Conservation (phyloP, 768 basidiomycete species). For the Hydnomerulius pinastri region DNA sequence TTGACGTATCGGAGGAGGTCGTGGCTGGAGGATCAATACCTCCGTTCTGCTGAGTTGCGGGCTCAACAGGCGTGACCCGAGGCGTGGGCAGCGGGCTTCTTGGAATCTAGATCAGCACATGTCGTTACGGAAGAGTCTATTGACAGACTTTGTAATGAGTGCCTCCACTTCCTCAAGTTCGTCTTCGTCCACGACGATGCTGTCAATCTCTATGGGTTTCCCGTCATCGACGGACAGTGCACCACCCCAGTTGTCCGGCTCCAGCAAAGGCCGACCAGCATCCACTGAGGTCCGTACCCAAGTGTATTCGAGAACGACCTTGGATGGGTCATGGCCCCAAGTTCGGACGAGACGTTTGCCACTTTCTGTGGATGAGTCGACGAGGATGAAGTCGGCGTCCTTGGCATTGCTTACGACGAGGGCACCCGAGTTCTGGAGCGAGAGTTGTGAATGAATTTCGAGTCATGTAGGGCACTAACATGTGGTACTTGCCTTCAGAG, state of each 20-base stretch:
- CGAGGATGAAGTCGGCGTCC: slow-evolving; percentile 58
- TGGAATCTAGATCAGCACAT: slow-evolving; percentile 26
- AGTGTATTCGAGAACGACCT: slow-evolving; percentile 51
- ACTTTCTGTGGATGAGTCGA: slow-evolving; percentile 51
- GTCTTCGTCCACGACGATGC: slow-evolving; percentile 36
- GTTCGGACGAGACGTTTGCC: slow-evolving; percentile 60
- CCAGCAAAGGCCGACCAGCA: slow-evolving; percentile 45
- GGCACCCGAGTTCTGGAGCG: slow-evolving; percentile 57
- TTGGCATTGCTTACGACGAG: slow-evolving; percentile 49
- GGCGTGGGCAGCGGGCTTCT: slow-evolving; percentile 68
- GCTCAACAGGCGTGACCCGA: slow-evolving; percentile 52
- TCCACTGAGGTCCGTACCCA: slow-evolving; percentile 55
- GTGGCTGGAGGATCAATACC: slow-evolving; percentile 2
- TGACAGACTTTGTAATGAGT: slow-evolving; percentile 46
- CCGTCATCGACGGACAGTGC: slow-evolving; percentile 35
- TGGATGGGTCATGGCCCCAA: slow-evolving; percentile 50
- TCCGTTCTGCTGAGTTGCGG: slow-evolving; percentile 13
- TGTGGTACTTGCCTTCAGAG: slow-evolving; percentile 42
- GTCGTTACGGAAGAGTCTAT: slow-evolving; percentile 8
- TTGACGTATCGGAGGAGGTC: slow-evolving; percentile 1
- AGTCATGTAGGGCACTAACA: neutral
- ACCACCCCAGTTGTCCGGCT: slow-evolving; percentile 55
- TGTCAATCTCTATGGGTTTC: slow-evolving; percentile 33
- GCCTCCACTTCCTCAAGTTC: slow-evolving; percentile 40
- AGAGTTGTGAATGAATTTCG: slow-evolving; percentile 7